Conservation (phyloP, 352 stramenopile species). For the Globisporangium mamillatum region DNA sequence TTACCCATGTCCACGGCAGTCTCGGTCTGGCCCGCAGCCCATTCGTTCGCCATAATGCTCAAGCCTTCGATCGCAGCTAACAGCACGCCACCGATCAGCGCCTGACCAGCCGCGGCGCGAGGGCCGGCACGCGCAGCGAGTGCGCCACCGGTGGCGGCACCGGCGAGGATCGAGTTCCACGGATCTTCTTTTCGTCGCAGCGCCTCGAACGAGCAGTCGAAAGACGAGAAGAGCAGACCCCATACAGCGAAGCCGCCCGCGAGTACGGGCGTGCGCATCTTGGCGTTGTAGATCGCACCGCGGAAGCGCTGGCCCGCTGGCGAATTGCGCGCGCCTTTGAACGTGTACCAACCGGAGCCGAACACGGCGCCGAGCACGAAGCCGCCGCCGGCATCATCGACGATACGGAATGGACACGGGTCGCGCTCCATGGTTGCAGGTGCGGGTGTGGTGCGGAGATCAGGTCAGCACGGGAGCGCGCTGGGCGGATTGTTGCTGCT, state of each 20-base stretch:
- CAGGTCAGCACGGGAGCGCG: conserved; percentile 1
- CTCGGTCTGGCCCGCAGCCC: conserved; percentile 63
- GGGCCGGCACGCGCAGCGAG: conserved; percentile 94
- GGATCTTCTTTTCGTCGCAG: conserved; percentile 98
- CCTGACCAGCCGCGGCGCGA: conserved; percentile 91
- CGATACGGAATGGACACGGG: conserved; percentile 98
- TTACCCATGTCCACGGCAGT: conserved; percentile 51
- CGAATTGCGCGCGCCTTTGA: conserved; percentile 94
- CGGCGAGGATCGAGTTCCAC: conserved; percentile 99
- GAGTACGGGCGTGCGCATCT: conserved; percentile 93
- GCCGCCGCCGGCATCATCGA: conserved; percentile 97
- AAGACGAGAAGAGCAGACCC: conserved; percentile 97
- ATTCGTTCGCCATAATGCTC: conserved; percentile 94
- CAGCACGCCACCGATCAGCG: conserved; percentile 94
- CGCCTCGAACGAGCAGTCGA: conserved; percentile 96
- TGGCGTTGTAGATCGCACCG: conserved; percentile 92
- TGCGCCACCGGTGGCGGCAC: conserved; percentile 94
- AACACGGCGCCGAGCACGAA: conserved; percentile 96
- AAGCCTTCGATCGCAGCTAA: conserved; percentile 97
- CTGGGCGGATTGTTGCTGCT: background rate
- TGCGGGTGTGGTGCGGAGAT: background rate
- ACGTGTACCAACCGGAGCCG: conserved; percentile 95
- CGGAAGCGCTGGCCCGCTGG: conserved; percentile 89
- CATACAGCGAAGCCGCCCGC: conserved; percentile 94
- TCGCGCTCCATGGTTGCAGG: conserved; percentile 80